phyloP scores from a whole-genome alignment of 2,329 filamentous ascomycete species.

The Botrytis galanthina region DNA sequence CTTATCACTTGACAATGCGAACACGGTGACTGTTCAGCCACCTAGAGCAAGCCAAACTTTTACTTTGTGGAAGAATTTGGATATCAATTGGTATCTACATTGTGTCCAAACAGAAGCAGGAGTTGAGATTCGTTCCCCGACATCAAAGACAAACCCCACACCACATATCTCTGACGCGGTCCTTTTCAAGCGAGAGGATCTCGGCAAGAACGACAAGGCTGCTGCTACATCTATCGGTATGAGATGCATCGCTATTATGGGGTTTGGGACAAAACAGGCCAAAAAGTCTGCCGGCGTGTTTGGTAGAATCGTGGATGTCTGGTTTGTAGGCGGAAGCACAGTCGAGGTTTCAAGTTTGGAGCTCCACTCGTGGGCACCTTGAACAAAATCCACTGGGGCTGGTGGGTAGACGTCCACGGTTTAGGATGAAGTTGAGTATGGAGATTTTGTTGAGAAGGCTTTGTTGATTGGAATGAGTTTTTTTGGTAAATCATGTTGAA shows the following conservation, averaged over 20 bases:
- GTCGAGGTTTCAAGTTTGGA: neutral
- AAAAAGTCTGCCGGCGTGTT: neutral
- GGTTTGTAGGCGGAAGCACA: neutral
- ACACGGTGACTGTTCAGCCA: neutral
- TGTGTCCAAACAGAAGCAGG: neutral
- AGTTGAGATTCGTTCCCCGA: neutral
- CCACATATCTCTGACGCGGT: neutral
- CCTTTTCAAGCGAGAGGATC: constrained; percentile 4
- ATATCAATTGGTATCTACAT: constrained; percentile 8
- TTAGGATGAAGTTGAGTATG: neutral
- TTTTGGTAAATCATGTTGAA: neutral
- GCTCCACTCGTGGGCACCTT: neutral
- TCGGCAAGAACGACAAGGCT: neutral
- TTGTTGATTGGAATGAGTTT: neutral
- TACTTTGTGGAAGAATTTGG: neutral
- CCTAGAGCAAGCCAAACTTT: neutral
- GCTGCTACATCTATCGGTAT: neutral
- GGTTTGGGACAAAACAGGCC: neutral
- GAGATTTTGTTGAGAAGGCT: neutral
- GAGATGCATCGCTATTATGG: neutral
- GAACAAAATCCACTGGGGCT: no score
- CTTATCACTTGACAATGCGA: neutral
- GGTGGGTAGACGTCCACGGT: neutral
- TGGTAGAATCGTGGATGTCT: neutral
- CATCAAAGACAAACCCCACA: neutral